Evolutionary conservation across 352 stramenopile genomes (phyloP).

Genomic region (Thraustochytrium striatum): DNA sequence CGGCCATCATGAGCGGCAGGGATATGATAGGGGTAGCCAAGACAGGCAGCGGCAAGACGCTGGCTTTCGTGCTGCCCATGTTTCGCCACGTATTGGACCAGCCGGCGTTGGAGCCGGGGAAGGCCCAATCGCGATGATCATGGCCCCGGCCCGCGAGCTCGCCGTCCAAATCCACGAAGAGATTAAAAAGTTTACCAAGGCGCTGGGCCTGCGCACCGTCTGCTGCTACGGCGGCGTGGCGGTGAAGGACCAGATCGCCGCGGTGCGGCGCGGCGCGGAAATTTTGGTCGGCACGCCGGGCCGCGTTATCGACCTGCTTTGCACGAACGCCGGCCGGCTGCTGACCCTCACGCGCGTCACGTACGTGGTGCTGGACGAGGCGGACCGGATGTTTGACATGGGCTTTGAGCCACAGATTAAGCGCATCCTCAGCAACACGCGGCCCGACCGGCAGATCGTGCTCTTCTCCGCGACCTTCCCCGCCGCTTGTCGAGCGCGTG

Average conservation of each 20-base stretch:
- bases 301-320: constrained; percentile 98
- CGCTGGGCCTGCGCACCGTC: constrained; percentile 79
- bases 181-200: constrained; percentile 84
- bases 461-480: constrained; percentile 98
- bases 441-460: constrained; percentile 80
- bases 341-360: constrained; percentile 91
- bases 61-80: constrained; percentile 77
- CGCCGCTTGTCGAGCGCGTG: constrained; percentile 59
- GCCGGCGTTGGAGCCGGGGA: constrained; percentile 62
- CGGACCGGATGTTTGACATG: constrained; percentile 99
- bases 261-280: constrained; percentile 92
- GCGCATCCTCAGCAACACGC: constrained; percentile 82
- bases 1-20: constrained; percentile 95
- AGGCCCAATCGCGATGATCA: constrained; percentile 94
- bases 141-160: constrained; percentile 95
- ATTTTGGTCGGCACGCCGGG: constrained; percentile 97
- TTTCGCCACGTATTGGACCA: constrained; percentile 91
- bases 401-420: constrained; percentile 95
- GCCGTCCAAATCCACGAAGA: constrained; percentile 97
- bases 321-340: constrained; percentile 93
- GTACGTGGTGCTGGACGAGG: constrained; percentile 98
- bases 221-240: constrained; percentile 88
- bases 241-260: constrained; percentile 96
- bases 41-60: constrained; percentile 80
- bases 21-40: constrained; percentile 99